These are phyloP conservation scores for Fragilaria radians DNA, from an alignment of 108 stramenopile species.

Conservation along the genomic window DNA sequence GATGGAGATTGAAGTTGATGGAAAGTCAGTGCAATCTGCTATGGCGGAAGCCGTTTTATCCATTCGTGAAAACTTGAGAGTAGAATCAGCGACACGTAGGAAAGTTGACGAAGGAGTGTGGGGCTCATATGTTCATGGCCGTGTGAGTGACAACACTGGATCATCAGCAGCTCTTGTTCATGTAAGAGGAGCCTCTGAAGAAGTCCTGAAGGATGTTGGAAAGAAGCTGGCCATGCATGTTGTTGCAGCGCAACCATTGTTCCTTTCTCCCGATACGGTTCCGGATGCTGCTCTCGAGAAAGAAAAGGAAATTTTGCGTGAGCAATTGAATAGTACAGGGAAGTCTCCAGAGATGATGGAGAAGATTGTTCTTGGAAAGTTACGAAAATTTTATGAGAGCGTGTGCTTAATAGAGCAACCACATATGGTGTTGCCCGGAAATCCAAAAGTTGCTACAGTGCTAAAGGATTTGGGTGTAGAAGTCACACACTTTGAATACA, in stretches of 20 bases:
- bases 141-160: slow-evolving; percentile 54
- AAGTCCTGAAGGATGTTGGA: slow-evolving; percentile 47
- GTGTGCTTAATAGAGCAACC: slow-evolving; percentile 72
- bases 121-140: slow-evolving; percentile 69
- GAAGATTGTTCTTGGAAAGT: slow-evolving; percentile 79
- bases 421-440: too few relatives aligned
- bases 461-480: too few relatives aligned
- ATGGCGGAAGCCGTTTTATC: slow-evolving; percentile 65
- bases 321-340: slow-evolving; percentile 56
- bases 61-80: slow-evolving; percentile 77
- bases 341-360: slow-evolving; percentile 75
- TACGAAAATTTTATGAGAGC: slow-evolving; percentile 73
- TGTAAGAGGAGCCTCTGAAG: slow-evolving; percentile 42
- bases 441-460: too few relatives aligned
- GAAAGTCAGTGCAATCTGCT: slow-evolving; percentile 36
- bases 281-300: slow-evolving; percentile 69
- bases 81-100: slow-evolving; percentile 49
- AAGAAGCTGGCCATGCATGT: slow-evolving; percentile 87
- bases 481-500: too few relatives aligned
- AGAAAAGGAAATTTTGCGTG: slow-evolving; percentile 54
- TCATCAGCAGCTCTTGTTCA: slow-evolving; percentile 56
- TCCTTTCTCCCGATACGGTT: slow-evolving; percentile 65
- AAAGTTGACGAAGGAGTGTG: slow-evolving; percentile 34
- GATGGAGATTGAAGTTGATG: slow-evolving; percentile 35
- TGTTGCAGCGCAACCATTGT: slow-evolving; percentile 72